Evolutionary conservation across 148 eudicot species (phyloP), one percentile per base, ranked within the genome.

Genomic region (Nyssa sinensis): DNA sequence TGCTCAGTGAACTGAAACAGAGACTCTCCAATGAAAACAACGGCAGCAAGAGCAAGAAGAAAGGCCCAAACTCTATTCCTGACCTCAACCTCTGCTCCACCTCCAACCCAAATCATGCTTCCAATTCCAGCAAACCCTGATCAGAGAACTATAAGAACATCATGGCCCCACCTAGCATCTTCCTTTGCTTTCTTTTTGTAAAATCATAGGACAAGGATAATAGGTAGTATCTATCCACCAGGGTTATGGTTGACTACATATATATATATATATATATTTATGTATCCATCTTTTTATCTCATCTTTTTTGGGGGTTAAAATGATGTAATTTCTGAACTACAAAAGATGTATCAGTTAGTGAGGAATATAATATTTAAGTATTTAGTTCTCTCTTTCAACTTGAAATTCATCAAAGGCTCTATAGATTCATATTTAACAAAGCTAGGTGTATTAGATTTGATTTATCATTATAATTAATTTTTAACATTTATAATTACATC

Each of bases 1-100:
- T 93, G 0, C 92, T 91, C 53, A 78, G 83, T 3, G 87, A 93
- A 81, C 88, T 93, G 11, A 88, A 87, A 65, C 88, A 89, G 44
- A 88, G 81, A 64, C 79, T 89, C 33, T 57, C 88, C 8, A 69
- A 69, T 53, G 41, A 30, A n/a, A n/a, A n/a, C n/a, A n/a, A n/a
- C 44, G 78, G 63, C 77, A 71, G 64, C 23, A 71, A 57, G 61
- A 60, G 69, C 79, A 82, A 75, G 82, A 51, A 69, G 29, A 49
- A 62, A 57, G 74, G 61, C 69, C 47, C 64, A n/a, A 62, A 47
- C 75, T 57, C 86, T 57, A 51, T 79, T 78, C 82, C 88, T 30
- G 86, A 83, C 8, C 82, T 81, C 74, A 77, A 77, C 30, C 70
- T 79, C 73, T 51, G 67, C 71, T 76, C 81, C 57, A 60, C 74